phyloP scores from a whole-genome alignment of 495 filamentous ascomycete genomes.

The Bombardia bombarda region DNA sequence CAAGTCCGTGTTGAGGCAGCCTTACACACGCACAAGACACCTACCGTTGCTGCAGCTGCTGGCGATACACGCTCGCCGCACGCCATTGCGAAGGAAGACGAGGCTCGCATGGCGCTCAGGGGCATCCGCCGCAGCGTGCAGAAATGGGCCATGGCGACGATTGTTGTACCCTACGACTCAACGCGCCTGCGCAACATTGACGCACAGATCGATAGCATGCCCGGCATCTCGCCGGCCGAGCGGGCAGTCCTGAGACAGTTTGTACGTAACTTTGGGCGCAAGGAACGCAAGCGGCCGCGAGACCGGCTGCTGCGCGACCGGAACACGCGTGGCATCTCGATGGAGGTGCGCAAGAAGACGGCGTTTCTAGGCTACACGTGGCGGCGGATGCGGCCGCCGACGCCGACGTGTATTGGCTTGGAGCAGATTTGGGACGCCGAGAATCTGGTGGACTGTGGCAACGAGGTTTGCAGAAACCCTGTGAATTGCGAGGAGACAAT shows the following conservation, averaged over 20 bases:
- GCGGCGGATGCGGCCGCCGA: slow-evolving; percentile 30
- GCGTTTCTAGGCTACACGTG: slow-evolving; percentile 93
- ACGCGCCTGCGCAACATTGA: slow-evolving; percentile 36
- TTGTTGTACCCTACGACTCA: slow-evolving; percentile 36
- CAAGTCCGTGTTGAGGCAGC: neutral
- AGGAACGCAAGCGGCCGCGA: slow-evolving; percentile 52
- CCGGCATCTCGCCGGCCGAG: slow-evolving; percentile 9
- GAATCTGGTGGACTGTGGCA: no score
- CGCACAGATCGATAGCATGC: slow-evolving; percentile 33
- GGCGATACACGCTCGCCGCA: neutral
- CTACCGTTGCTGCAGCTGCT: neutral
- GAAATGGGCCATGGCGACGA: slow-evolving; percentile 29
- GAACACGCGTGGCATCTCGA: slow-evolving; percentile 48
- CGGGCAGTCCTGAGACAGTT: slow-evolving; percentile 9
- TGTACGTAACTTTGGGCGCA: slow-evolving; percentile 10
- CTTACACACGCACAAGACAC: neutral
- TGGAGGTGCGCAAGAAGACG: slow-evolving; percentile 70
- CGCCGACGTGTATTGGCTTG: no score
- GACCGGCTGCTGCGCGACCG: slow-evolving; percentile 75
- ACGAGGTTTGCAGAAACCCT: no score
- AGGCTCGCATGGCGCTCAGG: slow-evolving; percentile 22
- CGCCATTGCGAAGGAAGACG: slow-evolving; percentile 1
- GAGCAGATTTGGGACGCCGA: no score
- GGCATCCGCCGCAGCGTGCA: slow-evolving; percentile 30
- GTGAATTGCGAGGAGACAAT: no score